A percentile compares a stretch with the other conserved stretches of the same genome.
Evolutionary conservation across 2,329 filamentous ascomycete species (phyloP).

Genomic region (Ascochyta fabae): DNA sequence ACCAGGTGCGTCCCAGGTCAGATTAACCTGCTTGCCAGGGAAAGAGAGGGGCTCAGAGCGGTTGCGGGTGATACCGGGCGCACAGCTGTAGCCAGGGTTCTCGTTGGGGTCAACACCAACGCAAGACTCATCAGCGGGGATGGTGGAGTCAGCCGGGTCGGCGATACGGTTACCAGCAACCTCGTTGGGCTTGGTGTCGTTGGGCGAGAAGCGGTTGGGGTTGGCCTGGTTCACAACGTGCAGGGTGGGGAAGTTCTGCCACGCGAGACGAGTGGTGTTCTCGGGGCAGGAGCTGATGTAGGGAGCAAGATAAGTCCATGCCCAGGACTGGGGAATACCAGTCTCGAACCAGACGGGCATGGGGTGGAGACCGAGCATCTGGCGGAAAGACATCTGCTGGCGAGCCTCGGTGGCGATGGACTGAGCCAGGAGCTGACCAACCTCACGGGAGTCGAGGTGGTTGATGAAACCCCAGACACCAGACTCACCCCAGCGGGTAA

Average conservation of each 20-base stretch:
- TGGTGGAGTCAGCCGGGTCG: constrained; percentile 59
- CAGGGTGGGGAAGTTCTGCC: constrained; percentile 83
- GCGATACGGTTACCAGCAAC: constrained; percentile 66
- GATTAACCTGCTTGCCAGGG: constrained; percentile 72
- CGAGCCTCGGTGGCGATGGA: constrained; percentile 80
- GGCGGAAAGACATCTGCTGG: constrained; percentile 84
- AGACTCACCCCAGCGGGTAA: constrained; percentile 81
- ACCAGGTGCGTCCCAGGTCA: constrained; percentile 76
- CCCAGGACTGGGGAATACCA: constrained; percentile 83
- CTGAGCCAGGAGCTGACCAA: constrained; percentile 74
- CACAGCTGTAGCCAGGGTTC: constrained; percentile 64
- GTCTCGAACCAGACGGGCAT: constrained; percentile 84
- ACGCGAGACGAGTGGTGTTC: constrained; percentile 75
- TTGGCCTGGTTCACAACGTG: constrained; percentile 79
- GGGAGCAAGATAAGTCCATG: constrained; percentile 80
- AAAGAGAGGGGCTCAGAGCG: constrained; percentile 74
- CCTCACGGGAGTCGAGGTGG: constrained; percentile 77
- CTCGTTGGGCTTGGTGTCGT: constrained; percentile 67
- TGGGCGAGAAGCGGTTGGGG: constrained; percentile 69
- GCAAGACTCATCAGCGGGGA: constrained; percentile 60
- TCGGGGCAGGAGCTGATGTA: constrained; percentile 79
- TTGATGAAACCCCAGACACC: constrained; percentile 82
- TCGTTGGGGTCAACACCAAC: constrained; percentile 61
- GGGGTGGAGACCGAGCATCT: constrained; percentile 79
- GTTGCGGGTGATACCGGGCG: constrained; percentile 71